Base-by-base conservation (phyloP, 2,329 filamentous ascomycete species). In the Alternaria ethzedia region DNA sequence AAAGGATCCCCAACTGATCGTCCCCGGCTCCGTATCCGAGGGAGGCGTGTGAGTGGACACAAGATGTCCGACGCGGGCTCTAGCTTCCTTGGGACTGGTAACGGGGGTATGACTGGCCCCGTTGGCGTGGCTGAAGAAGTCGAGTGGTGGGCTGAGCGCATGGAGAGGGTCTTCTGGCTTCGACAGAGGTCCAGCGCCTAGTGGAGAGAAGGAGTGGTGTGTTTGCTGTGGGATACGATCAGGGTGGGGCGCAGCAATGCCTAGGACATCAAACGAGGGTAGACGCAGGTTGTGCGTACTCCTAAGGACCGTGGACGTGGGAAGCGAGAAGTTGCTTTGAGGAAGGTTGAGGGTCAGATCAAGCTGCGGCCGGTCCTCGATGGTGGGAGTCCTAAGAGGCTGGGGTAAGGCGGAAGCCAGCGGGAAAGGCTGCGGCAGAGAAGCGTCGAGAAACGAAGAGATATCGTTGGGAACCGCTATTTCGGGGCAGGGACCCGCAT, bases 201-300 rank as follows among this genome's bases (percentile, higher is more conserved):
- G 60, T 28, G 72, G 68, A 12, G 75, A 71, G 61, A 79, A 79
- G 15, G 69, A 71, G 50, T 71, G 63, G 46, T 63, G 64, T 45
- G 70, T 54, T 61, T 64, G 73, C 50, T 72, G 69, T 50, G 68
- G 67, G 54, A 79, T 69, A 65, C 78, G 73, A 70, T 83, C 78
- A 64, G 83, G 80, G 76, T 83, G 81, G 49, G 84, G 82, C 54
- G 80, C 78, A 56, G 82, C 81, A 61, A 86, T 86, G 32, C 84
- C 84, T 54, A 87, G 79, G 17, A 81, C 77, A 59, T 87, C 82
- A 70, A 87, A 87, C 3, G 85, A 85, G 6, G 85, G 86, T 15
- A 88, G 80, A 57, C 85, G 83, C 44, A 88, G 75, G 62, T 75
- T 79, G 59, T 76, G 78, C 46, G 75, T 71, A 28, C 73, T 70